Base-by-base conservation (phyloP, 2,329 filamentous ascomycete species). In the Talaromyces amestolkiae region DNA sequence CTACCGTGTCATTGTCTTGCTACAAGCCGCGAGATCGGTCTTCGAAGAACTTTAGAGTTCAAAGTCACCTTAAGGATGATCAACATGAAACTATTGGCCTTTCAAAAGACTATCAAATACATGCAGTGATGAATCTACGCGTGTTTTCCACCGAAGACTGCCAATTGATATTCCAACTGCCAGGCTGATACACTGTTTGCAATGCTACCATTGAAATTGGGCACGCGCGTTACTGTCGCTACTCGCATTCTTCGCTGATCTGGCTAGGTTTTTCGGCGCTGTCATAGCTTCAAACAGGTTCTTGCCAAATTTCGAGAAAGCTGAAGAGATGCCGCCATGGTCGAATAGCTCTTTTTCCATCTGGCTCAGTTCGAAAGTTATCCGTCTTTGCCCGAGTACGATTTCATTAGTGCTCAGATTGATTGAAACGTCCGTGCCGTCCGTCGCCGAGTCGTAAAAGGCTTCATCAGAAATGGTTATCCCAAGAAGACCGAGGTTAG, bases 401-500 rank as follows among this genome's bases (percentile, higher is more conserved):
- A 75, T 66, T 15, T 58, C 10, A 41, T 60, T 66, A 8, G 54
- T 31, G 5, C 37, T 17, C 3, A 80, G 65, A 58, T 82, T 74
- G 8, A 83, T 74, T 9, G 73, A 72, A 17, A 83, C 78, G 2
- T 73, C 71, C 0, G 62, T 62, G 0, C 78, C 77, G 53, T 81
- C 76, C 17, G 64, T 49, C 0, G 74, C 78, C 0, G 71, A 68
- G 3, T 76, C 72, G 64, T 76, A 82, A 67, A 83, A 82, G 0
- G 54, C 68, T 8, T 75, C 72, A 61, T 83, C 76, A 0, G 66
- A 60, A 13, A 84, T 75, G 1, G 71, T 73, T 58, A 83, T 80
- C 0, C 80, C 80, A 17, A 83, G 67, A 0, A 83, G 74, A 0
- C 82, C 81, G 0, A 83, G 69, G 41, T 73, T 81, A 0, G 81